Base-by-base conservation (phyloP, 129 eudicot genomes). In the Pittosporum tobira region DNA sequence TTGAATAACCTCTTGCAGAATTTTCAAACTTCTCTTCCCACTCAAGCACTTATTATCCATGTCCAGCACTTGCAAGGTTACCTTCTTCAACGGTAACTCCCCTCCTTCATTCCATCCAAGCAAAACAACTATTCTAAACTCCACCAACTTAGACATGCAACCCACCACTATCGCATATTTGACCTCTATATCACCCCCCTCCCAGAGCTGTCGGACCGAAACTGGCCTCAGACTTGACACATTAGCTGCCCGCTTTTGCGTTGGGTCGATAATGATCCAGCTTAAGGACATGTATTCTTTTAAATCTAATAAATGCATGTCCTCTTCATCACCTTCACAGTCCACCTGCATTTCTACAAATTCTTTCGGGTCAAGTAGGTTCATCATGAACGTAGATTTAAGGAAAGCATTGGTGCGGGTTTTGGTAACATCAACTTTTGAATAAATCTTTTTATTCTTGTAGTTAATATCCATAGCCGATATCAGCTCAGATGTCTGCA, bases 241-340 rank as follows among this genome's bases (percentile, higher is more conserved):
- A 12, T 73, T 73, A 0, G 47, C 76, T 0, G 83, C 69, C 36
- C 66, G 65, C 9, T 60, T 55, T n/a, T 5, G 48, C 5, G 45
- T 60, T 7, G 83, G 83, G 48, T 73, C 73, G 38, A 78, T 68
- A 30, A 78, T 0, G 51, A 73, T 65, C 83, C 79, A 78, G 66
- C 59, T 78, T 48, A 78, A 47, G 2, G 53, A 59, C 19, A 77
- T 4, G 15, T 66, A 30, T 14, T 36, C 50, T n/a, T 63, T 44
- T 3, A 77, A 37, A 3, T 62, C 68, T 0, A 42, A 40, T 12
- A 61, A 26, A 1, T 46, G 28, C 1, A 16, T n/a, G n/a, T n/a
- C 24, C 23, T 73, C 66, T 6, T 64, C 66, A 0, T 38, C 34
- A 1, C 50, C 51, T 20, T 47, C 48, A 13, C 22, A 22, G 9